Percentiles rank a stretch among this genome's conserved stretches.
These are phyloP conservation scores for Primulina eburnea DNA, from an alignment of 257 asterid genomes.

Conservation along the genomic window DNA sequence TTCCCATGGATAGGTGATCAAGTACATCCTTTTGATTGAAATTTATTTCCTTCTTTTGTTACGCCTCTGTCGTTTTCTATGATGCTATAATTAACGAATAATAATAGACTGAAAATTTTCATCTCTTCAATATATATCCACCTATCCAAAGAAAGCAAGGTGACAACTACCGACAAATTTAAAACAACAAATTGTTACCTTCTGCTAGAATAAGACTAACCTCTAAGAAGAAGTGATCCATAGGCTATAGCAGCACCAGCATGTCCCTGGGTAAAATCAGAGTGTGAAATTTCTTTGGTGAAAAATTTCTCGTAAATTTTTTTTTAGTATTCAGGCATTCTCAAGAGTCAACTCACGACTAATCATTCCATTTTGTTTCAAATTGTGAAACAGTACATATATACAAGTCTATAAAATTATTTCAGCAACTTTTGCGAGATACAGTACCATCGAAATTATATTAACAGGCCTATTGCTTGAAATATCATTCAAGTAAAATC, in stretches of 20 bases:
- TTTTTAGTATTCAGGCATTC: conserved; percentile 4
- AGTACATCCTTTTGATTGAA: too few relatives aligned
- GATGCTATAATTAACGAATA: neutral
- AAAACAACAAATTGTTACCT: neutral
- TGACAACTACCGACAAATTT: neutral
- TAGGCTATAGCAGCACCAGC: conserved; percentile 87
- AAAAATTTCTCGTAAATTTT: neutral
- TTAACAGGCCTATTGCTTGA: conserved; percentile 7
- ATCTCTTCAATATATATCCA: neutral
- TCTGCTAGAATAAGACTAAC: conserved; percentile 31
- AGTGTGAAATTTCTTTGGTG: conserved; percentile 4
- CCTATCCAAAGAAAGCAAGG: conserved; percentile 10
- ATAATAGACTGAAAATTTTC: conserved; percentile 6
- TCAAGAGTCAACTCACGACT: conserved; percentile 6
- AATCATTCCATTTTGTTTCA: neutral
- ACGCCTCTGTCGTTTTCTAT: too few relatives aligned
- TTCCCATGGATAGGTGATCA: too few relatives aligned
- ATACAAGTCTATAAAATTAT: conserved; percentile 5
- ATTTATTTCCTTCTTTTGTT: too few relatives aligned
- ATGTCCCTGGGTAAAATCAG: conserved; percentile 64
- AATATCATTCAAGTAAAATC: conserved; percentile 15
- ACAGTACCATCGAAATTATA: conserved; percentile 2
- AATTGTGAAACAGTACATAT: neutral
- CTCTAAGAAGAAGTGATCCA: conserved; percentile 88
- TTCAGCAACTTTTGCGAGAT: conserved; percentile 16